Conservation (phyloP, 139 green algal genomes). For the Trebouxia sp. region DNA sequence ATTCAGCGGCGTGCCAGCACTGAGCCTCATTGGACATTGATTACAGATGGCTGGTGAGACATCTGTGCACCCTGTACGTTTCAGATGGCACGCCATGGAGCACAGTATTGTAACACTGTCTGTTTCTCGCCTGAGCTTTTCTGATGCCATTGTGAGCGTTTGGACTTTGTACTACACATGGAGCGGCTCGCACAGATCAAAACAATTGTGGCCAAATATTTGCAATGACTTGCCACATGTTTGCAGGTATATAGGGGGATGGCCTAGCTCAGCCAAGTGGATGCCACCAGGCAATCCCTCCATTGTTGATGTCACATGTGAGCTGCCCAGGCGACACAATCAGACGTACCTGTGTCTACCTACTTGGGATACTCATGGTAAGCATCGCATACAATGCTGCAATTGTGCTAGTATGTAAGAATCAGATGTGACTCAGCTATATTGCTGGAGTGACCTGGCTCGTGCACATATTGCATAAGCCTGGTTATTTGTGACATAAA, state of each 20-base stretch:
- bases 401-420: neutral
- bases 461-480: too few species aligned
- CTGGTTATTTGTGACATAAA: too few species aligned
- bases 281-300: slow-evolving; percentile 51
- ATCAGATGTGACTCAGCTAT: too few species aligned
- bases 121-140: too few species aligned
- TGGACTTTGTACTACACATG: too few species aligned
- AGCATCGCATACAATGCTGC: neutral
- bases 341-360: slow-evolving; percentile 58
- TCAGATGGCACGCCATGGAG: too few species aligned
- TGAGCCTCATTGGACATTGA: slow-evolving; percentile 52
- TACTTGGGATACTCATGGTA: slow-evolving; percentile 64
- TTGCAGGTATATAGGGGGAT: slow-evolving; percentile 48
- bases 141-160: too few species aligned
- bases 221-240: too few species aligned
- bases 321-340: slow-evolving; percentile 56
- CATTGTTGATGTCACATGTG: slow-evolving; percentile 71
- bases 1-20: slow-evolving; percentile 35
- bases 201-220: neutral
- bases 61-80: neutral
- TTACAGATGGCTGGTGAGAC: slow-evolving; percentile 45
- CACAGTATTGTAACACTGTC: too few species aligned
- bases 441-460: too few species aligned
- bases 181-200: too few species aligned
- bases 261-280: slow-evolving; percentile 32